Percentiles rank a stretch among this genome's conserved stretches.
These are phyloP conservation scores for Boletus barrowsii DNA, from an alignment of 768 basidiomycete genomes.

Conservation along the genomic window DNA sequence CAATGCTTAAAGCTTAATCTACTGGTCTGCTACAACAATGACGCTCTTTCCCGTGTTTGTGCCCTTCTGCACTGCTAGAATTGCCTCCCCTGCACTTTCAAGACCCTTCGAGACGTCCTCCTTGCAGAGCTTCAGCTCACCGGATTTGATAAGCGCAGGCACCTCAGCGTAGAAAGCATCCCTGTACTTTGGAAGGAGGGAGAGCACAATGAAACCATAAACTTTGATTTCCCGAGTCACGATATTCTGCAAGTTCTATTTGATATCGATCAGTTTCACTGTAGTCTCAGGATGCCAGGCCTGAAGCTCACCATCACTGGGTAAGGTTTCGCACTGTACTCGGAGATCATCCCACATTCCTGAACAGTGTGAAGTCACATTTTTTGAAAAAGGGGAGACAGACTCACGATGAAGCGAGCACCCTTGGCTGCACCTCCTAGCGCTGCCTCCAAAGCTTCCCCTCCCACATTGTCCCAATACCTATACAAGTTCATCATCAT, in stretches of 20 bases:
- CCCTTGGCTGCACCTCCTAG: conserved; percentile 40
- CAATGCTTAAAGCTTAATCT: background rate
- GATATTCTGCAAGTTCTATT: conserved; percentile 39
- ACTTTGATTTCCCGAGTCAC: conserved; percentile 40
- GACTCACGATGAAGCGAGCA: conserved; percentile 47
- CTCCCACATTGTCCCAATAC: conserved; percentile 42
- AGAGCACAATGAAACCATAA: conserved; percentile 41
- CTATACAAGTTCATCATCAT: background rate
- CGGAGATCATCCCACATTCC: conserved; percentile 34
- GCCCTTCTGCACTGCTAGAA: conserved; percentile 36
- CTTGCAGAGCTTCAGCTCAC: conserved; percentile 42
- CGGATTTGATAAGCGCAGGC: conserved; percentile 40
- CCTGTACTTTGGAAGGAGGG: conserved; percentile 31
- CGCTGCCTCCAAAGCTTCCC: conserved; percentile 54
- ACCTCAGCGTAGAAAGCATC: conserved; percentile 43
- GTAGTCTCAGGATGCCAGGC: background rate
- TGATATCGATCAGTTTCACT: background rate
- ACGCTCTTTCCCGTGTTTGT: conserved; percentile 32
- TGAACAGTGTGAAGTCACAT: background rate
- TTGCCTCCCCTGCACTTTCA: conserved; percentile 37
- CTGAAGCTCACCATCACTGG: conserved; percentile 7
- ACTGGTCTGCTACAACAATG: conserved; percentile 11
- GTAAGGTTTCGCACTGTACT: conserved; percentile 12
- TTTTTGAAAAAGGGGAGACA: background rate
- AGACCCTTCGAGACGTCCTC: conserved; percentile 48